phyloP scores from a whole-genome alignment of 2,329 filamentous ascomycete species.

The Volutella citrinella region DNA sequence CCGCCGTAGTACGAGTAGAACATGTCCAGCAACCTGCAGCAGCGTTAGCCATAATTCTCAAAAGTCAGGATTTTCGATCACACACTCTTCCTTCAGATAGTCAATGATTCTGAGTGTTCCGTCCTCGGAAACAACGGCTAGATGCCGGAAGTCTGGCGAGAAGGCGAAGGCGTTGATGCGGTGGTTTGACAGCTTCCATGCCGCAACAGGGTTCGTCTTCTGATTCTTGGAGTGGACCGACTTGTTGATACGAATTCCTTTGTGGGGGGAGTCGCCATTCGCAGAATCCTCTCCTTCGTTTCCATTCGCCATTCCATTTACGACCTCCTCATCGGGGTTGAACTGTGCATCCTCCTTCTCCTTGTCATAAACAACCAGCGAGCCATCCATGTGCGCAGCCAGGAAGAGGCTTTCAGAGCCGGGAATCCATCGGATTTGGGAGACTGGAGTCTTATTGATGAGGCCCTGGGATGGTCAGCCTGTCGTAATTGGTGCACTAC shows the following conservation, averaged over 20 bases:
- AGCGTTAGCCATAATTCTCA: conserved; percentile 9
- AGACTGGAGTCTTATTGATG: conserved; percentile 82
- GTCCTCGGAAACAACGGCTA: conserved; percentile 90
- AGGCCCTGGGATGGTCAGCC: conserved; percentile 69
- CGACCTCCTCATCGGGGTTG: conserved; percentile 60
- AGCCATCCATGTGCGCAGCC: conserved; percentile 87
- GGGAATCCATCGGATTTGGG: conserved; percentile 89
- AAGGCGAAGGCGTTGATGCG: conserved; percentile 89
- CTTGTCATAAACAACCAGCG: conserved; percentile 92
- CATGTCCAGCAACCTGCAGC: conserved; percentile 70
- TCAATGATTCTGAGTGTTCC: conserved; percentile 87
- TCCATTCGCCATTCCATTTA: conserved; percentile 56
- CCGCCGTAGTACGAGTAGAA: conserved; percentile 93
- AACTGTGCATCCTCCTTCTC: conserved; percentile 89
- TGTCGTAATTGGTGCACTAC: too few relatives aligned
- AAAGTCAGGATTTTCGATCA: conserved; percentile 9
- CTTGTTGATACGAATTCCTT: conserved; percentile 72
- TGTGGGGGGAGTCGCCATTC: conserved; percentile 31
- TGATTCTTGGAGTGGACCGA: conserved; percentile 93
- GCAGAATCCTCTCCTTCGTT: conserved; percentile 34
- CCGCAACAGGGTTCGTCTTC: conserved; percentile 86
- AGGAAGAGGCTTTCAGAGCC: conserved; percentile 92
- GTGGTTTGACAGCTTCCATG: conserved; percentile 90
- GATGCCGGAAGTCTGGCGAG: conserved; percentile 80
- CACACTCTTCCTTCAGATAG: conserved; percentile 84